Conservation (phyloP, 768 basidiomycete species). For the Chiua virens region DNA sequence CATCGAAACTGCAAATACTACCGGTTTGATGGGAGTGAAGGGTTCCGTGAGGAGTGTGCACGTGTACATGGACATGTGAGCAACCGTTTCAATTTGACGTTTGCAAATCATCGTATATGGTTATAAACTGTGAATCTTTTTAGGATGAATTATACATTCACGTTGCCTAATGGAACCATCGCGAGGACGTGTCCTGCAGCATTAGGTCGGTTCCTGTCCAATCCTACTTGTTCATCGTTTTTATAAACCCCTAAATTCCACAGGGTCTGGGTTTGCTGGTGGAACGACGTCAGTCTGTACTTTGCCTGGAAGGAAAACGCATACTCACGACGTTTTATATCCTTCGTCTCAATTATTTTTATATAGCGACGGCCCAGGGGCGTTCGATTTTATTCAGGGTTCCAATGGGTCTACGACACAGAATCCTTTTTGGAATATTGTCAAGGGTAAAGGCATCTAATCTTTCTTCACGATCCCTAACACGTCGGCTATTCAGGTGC, state of each 20-base stretch:
- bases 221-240: conserved; percentile 2
- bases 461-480: not conserved
- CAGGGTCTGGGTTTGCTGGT: conserved; percentile 75
- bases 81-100: not conserved
- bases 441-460: conserved; percentile 50
- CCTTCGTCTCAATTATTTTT: not conserved
- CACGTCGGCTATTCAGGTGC: conserved; percentile 12
- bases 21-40: conserved; percentile 42
- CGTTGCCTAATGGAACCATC: conserved; percentile 61
- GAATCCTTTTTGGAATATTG: conserved; percentile 82
- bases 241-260: not conserved
- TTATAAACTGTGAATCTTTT: not conserved
- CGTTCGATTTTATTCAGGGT: conserved; percentile 77
- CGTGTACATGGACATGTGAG: conserved; percentile 67
- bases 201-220: conserved; percentile 48
- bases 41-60: conserved; percentile 74
- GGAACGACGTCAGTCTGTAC: conserved; percentile 71
- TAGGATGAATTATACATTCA: conserved; percentile 66
- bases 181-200: conserved; percentile 78
- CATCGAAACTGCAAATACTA: conserved; percentile 19
- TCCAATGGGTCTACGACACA: conserved; percentile 58
- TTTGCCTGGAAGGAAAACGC: not conserved
- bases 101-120: not conserved
- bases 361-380: conserved; percentile 66
- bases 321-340: not conserved